Base-by-base conservation (phyloP, 345 rosid genomes). In the Brassica nigra region DNA sequence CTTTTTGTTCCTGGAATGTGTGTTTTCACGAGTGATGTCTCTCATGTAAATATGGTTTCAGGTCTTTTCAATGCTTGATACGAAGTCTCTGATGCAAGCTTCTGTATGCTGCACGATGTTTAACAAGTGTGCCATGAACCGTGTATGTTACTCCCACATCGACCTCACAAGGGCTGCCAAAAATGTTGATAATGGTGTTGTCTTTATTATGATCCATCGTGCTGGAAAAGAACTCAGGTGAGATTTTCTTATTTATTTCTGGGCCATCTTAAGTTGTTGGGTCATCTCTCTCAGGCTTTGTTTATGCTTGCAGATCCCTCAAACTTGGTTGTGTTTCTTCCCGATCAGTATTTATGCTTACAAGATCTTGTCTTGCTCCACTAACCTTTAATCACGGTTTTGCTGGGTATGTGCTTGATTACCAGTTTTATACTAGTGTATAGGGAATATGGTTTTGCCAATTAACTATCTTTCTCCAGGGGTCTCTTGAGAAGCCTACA, bases 31-130 rank as follows among this genome's bases (percentile, higher is more conserved):
- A 34, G 34, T 39, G 73, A 57, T 71, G 71, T 62, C 49, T 65
- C 49, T 36, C 15, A 20, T 62, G 4, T 23, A 23, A 23, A 49
- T 68, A 62, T 68, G 63, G 29, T 63, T 20, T 58, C 82, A 92
- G 96, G 92, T 94, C 8, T 90, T 94, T 78, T 90, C 97, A 14
- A 85, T 92, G 97, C 96, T 94, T 63, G 97, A 94, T 84, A 82
- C 94, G 0, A 93, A 89, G 79, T 92, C 96, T 85, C 84, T 92
- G 62, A 88, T 93, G 81, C 90, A 91, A 74, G 93, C 91, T 36
- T 91, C 93, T 34, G 94, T 89, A 3, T 80, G 91, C 42, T 94
- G 98, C 87, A 88, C 90, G 7, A 83, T 92, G 92, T 94, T 94
- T 81, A 81, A 83, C 80, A 94, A 87, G 83, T 94, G 94, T 79